Evolutionary conservation across 345 rosid species (phyloP).

Genomic region (Heritiera fomes): DNA sequence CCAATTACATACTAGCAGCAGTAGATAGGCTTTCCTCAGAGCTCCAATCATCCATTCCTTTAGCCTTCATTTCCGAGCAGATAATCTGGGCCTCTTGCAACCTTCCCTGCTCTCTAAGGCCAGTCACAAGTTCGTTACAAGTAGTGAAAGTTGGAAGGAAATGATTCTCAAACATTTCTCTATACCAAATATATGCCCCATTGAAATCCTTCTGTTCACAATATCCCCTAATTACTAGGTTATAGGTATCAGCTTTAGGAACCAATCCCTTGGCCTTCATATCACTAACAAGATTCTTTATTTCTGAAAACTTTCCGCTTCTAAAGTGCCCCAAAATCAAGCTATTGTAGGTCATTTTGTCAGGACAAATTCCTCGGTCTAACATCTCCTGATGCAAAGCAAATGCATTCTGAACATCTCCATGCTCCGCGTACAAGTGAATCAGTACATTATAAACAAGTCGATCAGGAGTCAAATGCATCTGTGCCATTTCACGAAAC

Average conservation of each 20-base stretch:
- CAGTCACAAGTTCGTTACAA: slow-evolving; percentile 47
- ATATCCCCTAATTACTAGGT: slow-evolving; percentile 56
- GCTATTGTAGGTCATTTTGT: slow-evolving; percentile 66
- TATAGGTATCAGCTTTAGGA: slow-evolving; percentile 71
- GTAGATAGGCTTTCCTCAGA: slow-evolving; percentile 21
- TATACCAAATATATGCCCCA: slow-evolving; percentile 70
- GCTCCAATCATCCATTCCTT: slow-evolving; percentile 41
- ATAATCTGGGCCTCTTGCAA: slow-evolving; percentile 54
- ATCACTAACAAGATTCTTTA: slow-evolving; percentile 44
- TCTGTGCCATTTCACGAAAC: slow-evolving; percentile 52
- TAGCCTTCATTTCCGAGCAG: slow-evolving; percentile 48
- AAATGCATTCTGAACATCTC: slow-evolving; percentile 46
- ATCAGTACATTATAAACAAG: slow-evolving; percentile 53
- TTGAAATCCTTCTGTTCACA: slow-evolving; percentile 49
- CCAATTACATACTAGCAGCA: slow-evolving; percentile 6
- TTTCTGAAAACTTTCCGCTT: slow-evolving; percentile 44
- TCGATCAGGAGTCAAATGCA: slow-evolving; percentile 60
- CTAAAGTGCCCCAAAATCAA: slow-evolving; percentile 59
- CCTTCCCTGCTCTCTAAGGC: slow-evolving; percentile 60
- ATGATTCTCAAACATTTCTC: slow-evolving; percentile 65
- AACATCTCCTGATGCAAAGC: slow-evolving; percentile 55
- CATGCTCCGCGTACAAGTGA: slow-evolving; percentile 49
- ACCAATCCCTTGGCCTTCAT: slow-evolving; percentile 54
- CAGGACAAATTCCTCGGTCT: slow-evolving; percentile 45
- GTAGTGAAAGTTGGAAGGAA: slow-evolving; percentile 37